Conservation (phyloP, 768 basidiomycete genomes). For the Mycena rebaudengoi region DNA sequence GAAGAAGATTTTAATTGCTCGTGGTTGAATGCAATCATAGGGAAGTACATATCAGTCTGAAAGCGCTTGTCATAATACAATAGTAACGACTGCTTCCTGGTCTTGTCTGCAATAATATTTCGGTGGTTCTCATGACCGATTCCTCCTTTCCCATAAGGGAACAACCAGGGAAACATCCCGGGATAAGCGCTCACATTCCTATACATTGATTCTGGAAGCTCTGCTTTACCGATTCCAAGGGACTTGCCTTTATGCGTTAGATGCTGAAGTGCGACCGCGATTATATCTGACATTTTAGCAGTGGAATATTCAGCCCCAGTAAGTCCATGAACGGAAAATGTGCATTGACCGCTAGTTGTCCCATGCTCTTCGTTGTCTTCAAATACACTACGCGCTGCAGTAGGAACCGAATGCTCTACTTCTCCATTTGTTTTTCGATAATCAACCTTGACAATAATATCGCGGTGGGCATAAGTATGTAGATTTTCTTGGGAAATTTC, state of each 20-base stretch:
- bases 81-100: constrained; percentile 35
- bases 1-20: constrained; percentile 43
- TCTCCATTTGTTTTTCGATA: constrained; percentile 26
- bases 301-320: constrained; percentile 35
- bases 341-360: constrained; percentile 38
- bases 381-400: constrained; percentile 23
- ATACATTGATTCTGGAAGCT: constrained; percentile 32
- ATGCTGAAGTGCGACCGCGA: constrained; percentile 39
- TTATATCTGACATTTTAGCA: constrained; percentile 22
- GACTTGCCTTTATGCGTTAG: constrained; percentile 30
- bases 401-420: constrained; percentile 12
- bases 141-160: constrained; percentile 46
- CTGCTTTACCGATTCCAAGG: constrained; percentile 37
- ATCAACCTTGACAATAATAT: constrained; percentile 34
- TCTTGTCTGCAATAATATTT: constrained; percentile 12
- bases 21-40: constrained; percentile 49
- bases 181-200: constrained; percentile 47
- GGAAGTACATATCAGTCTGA: constrained; percentile 38
- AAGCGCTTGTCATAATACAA: constrained; percentile 43
- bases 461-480: constrained; percentile 30
- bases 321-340: constrained; percentile 49
- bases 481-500: constrained; percentile 35
- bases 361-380: constrained; percentile 40
- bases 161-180: constrained; percentile 53
- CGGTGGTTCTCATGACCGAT: constrained; percentile 33